Percentiles rank a stretch among this genome's conserved stretches.
Evolutionary conservation across 352 stramenopile species (phyloP).

Genomic region (Globisporangium iwayamae): DNA sequence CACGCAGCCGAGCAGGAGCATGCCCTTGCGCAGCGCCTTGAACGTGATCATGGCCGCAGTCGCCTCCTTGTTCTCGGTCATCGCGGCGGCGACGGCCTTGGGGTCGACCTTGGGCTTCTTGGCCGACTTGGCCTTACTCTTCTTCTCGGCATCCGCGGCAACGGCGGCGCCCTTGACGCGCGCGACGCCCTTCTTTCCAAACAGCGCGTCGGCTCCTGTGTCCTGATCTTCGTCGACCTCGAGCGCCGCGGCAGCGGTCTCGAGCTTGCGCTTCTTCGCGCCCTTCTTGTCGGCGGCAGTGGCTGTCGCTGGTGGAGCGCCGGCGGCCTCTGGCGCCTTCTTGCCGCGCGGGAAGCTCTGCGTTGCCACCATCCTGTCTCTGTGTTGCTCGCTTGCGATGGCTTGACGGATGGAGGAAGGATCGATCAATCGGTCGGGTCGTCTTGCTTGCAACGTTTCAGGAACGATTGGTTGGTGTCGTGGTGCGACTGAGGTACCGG

Average conservation of each 20-base stretch:
- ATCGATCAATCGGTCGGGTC: slow-evolving; percentile 4
- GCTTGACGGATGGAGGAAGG: slow-evolving; percentile 6
- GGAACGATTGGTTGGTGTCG: slow-evolving; percentile 9
- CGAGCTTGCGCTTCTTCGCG: slow-evolving; percentile 49
- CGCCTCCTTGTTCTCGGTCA: slow-evolving; percentile 22
- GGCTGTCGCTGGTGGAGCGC: slow-evolving; percentile 4
- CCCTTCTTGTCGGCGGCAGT: slow-evolving; percentile 10
- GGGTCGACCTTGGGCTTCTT: slow-evolving; percentile 19
- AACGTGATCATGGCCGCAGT: slow-evolving; percentile 55
- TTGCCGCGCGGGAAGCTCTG: slow-evolving; percentile 74
- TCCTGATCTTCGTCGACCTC: slow-evolving; percentile 26
- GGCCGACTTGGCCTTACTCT: slow-evolving; percentile 26
- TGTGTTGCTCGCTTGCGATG: not conserved
- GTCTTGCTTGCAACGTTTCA: slow-evolving; percentile 13
- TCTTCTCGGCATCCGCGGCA: slow-evolving; percentile 18
- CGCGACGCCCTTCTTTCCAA: slow-evolving; percentile 71
- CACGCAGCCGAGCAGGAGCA: slow-evolving; percentile 85
- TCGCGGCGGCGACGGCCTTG: slow-evolving; percentile 16
- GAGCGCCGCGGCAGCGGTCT: slow-evolving; percentile 19
- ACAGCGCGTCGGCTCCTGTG: slow-evolving; percentile 55
- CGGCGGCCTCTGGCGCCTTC: slow-evolving; percentile 26
- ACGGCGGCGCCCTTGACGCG: slow-evolving; percentile 12
- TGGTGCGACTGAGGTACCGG: too few species aligned
- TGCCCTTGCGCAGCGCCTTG: slow-evolving; percentile 62
- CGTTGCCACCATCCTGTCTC: slow-evolving; percentile 25